A percentile compares a stretch with the other conserved stretches of the same genome.
Evolutionary conservation across 2,329 filamentous ascomycete genomes (phyloP).

Genomic region (Hypoxylon sp.): DNA sequence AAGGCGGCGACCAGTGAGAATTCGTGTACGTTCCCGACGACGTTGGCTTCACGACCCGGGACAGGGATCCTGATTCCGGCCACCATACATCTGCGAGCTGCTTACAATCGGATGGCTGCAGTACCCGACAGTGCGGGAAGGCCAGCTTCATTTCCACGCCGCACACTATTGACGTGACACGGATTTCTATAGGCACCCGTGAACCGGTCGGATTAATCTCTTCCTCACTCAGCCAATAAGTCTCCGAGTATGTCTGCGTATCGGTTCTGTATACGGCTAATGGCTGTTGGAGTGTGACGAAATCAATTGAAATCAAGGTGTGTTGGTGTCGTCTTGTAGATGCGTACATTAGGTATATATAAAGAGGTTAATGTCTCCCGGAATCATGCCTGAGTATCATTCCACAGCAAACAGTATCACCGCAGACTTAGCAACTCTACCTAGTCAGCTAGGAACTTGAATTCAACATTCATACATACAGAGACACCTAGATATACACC

Average conservation of each 20-base stretch:
- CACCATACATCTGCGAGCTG: conserved; percentile 6
- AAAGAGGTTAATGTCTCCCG: conserved; percentile 4
- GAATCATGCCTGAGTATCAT: not conserved
- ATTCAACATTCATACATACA: conserved; percentile 9
- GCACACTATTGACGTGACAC: not conserved
- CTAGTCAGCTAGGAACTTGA: not conserved
- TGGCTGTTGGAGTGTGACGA: not conserved
- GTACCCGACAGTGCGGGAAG: conserved; percentile 5
- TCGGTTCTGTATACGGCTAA: not conserved
- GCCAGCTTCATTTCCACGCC: conserved; percentile 3
- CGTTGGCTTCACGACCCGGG: conserved; percentile 15
- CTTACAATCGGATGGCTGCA: not conserved
- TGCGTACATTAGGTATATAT: conserved; percentile 1
- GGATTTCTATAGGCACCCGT: not conserved
- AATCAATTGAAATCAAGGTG: not conserved
- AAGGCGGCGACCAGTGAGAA: conserved; percentile 12
- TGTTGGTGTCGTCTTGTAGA: not conserved
- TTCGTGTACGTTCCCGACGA: not conserved
- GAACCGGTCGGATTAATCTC: not conserved
- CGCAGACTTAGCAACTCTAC: not conserved
- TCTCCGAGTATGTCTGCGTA: not conserved
- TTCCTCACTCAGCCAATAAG: not conserved
- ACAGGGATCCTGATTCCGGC: conserved; percentile 9
- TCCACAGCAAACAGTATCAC: not conserved
- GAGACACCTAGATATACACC: not conserved